Conservation (phyloP, 2,329 filamentous ascomycete genomes). For the Alternaria rosae region DNA sequence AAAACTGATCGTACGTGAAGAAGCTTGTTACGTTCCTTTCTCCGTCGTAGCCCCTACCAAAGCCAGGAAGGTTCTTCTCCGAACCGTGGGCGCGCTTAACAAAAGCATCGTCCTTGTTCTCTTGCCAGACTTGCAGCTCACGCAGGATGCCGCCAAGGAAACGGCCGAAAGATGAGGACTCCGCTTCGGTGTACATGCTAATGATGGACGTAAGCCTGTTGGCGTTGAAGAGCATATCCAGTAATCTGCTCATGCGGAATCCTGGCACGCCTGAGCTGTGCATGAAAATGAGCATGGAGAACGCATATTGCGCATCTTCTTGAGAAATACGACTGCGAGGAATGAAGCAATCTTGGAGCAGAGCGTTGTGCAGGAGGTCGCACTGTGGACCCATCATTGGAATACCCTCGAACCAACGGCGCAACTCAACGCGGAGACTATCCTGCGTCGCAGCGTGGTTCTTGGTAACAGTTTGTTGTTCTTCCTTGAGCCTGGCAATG, state of each 20-base stretch:
- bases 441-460: slow-evolving; percentile 60
- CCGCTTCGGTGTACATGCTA: slow-evolving; percentile 86
- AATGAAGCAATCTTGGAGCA: slow-evolving; percentile 92
- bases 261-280: slow-evolving; percentile 84
- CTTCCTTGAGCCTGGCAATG: slow-evolving; percentile 63
- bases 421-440: slow-evolving; percentile 77
- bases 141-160: slow-evolving; percentile 84
- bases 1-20: slow-evolving; percentile 85
- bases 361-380: slow-evolving; percentile 69
- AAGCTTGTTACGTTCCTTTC: slow-evolving; percentile 75
- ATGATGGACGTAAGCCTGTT: slow-evolving; percentile 83
- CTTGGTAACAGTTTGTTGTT: slow-evolving; percentile 62
- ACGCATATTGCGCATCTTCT: slow-evolving; percentile 87
- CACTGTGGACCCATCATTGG: slow-evolving; percentile 65
- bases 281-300: slow-evolving; percentile 84
- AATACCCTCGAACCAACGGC: slow-evolving; percentile 76
- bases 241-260: slow-evolving; percentile 84
- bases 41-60: slow-evolving; percentile 75
- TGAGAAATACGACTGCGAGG: slow-evolving; percentile 85
- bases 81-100: slow-evolving; percentile 80
- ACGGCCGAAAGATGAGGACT: slow-evolving; percentile 90
- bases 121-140: slow-evolving; percentile 85
- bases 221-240: slow-evolving; percentile 83
- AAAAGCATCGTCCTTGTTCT: slow-evolving; percentile 71
- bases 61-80: slow-evolving; percentile 74